These are phyloP conservation scores for Termitomyces bulborhizus DNA, from an alignment of 768 basidiomycete genomes.

Conservation along the genomic window DNA sequence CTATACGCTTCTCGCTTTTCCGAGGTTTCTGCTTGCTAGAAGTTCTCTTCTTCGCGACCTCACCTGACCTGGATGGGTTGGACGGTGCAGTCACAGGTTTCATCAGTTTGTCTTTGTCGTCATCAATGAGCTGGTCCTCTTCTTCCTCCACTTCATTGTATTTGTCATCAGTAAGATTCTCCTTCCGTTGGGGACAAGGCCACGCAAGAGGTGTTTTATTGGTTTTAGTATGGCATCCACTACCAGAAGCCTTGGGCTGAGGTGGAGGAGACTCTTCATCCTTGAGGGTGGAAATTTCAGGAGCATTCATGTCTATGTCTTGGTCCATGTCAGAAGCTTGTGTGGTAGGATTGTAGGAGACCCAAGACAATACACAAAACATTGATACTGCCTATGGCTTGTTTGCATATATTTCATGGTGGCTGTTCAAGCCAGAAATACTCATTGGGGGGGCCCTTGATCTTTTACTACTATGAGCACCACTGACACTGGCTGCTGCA, in stretches of 20 bases:
- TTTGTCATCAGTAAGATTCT: slow-evolving; percentile 37
- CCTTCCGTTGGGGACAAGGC: slow-evolving; percentile 17
- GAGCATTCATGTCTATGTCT: slow-evolving; percentile 69
- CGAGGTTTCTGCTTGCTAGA: slow-evolving; percentile 46
- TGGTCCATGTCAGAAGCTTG: slow-evolving; percentile 31
- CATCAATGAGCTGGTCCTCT: slow-evolving; percentile 79
- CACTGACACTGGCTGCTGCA: too few relatives aligned
- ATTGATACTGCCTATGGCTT: slow-evolving; percentile 29
- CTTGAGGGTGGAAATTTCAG: slow-evolving; percentile 71
- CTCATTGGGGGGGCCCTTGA: slow-evolving; percentile 6
- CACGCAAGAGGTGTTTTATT: slow-evolving; percentile 14
- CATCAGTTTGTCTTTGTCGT: slow-evolving; percentile 32
- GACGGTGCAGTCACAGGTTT: slow-evolving; percentile 23
- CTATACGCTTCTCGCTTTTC: slow-evolving; percentile 41
- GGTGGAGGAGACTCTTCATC: slow-evolving; percentile 73
- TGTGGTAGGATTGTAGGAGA: slow-evolving; percentile 41
- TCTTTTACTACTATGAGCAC: too few relatives aligned
- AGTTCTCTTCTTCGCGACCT: slow-evolving; percentile 44
- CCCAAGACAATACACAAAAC: slow-evolving; percentile 63
- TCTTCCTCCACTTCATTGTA: slow-evolving; percentile 65
- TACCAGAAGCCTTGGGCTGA: slow-evolving; percentile 25
- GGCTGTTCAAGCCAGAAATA: slow-evolving; percentile 4
- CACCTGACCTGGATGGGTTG: slow-evolving; percentile 20
- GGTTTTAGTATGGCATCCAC: slow-evolving; percentile 11
- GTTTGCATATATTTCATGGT: slow-evolving; percentile 33